Evolutionary conservation across 2,329 filamentous ascomycete species (phyloP).

Genomic region (Setomelanomma holmii): DNA sequence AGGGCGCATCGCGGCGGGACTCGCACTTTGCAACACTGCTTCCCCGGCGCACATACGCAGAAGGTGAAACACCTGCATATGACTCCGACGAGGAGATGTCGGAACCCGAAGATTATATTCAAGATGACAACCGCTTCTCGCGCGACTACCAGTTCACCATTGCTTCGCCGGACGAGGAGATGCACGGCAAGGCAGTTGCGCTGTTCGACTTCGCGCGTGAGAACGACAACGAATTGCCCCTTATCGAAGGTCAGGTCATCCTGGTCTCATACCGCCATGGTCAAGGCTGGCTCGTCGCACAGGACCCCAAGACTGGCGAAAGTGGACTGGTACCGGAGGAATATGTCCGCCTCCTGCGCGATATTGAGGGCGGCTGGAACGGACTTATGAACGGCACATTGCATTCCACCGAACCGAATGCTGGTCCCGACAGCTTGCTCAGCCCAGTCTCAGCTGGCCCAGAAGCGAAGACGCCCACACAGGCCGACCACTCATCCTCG

Average conservation of each 20-base stretch:
- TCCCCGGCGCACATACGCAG: constrained; percentile 51
- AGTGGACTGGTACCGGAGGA: constrained; percentile 95
- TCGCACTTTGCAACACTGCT: constrained; percentile 62
- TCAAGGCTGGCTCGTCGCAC: constrained; percentile 95
- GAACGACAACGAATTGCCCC: constrained; percentile 93
- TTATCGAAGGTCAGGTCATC: constrained; percentile 94
- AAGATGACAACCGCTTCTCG: constrained; percentile 80
- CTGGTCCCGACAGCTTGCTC: constrained; percentile 38
- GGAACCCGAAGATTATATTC: constrained; percentile 55
- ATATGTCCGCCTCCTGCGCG: constrained; percentile 88
- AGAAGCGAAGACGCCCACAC: constrained; percentile 51
- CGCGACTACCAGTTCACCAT: constrained; percentile 95
- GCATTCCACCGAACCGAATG: constrained; percentile 28
- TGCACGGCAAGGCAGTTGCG: constrained; percentile 95
- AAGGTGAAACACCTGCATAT: constrained; percentile 50
- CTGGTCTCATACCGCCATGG: constrained; percentile 95
- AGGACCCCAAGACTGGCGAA: constrained; percentile 92
- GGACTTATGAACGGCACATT: constrained; percentile 48
- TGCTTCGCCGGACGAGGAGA: constrained; percentile 93
- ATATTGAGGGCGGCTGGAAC: constrained; percentile 86
- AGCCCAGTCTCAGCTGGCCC: constrained; percentile 42
- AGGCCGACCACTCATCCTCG: constrained; percentile 41
- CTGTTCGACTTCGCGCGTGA: constrained; percentile 94
- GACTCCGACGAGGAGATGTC: constrained; percentile 59
- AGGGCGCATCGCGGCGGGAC: constrained; percentile 53